These are phyloP conservation scores for Hypholoma fasciculare DNA, from an alignment of 768 basidiomycete species.

Conservation along the genomic window DNA sequence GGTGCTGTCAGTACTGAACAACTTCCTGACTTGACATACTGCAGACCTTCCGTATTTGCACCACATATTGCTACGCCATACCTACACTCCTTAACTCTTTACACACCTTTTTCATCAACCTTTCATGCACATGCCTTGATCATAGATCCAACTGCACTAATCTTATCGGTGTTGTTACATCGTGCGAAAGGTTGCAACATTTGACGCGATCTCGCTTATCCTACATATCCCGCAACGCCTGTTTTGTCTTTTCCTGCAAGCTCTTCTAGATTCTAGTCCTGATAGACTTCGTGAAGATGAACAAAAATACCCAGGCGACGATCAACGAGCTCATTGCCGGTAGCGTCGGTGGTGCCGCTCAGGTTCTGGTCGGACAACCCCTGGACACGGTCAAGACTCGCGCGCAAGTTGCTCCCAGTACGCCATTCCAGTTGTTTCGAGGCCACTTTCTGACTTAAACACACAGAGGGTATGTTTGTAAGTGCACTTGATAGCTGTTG, in stretches of 20 bases:
- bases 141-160: no score
- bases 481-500: conserved; percentile 28
- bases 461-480: conserved; percentile 86
- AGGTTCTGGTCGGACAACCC: conserved; percentile 94
- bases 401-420: conserved; percentile 85
- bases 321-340: conserved; percentile 86
- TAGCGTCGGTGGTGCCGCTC: conserved; percentile 89
- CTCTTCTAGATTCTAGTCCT: neutral
- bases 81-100: no score
- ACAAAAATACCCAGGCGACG: conserved; percentile 44
- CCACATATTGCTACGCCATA: no score
- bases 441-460: conserved; percentile 2
- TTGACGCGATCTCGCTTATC: conserved; percentile 2
- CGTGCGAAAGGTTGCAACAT: conserved; percentile 7
- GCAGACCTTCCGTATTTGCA: neutral
- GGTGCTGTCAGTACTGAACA: no score
- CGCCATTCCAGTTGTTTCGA: conserved; percentile 20
- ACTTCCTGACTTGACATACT: neutral
- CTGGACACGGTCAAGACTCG: conserved; percentile 88
- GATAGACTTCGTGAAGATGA: conserved; percentile 10
- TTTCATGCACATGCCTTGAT: no score
- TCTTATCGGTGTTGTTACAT: neutral
- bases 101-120: no score
- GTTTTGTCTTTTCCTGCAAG: neutral
- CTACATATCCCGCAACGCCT: neutral